phyloP scores from a whole-genome alignment of 208 protist genomes.

The Leishmania gerbilli region DNA sequence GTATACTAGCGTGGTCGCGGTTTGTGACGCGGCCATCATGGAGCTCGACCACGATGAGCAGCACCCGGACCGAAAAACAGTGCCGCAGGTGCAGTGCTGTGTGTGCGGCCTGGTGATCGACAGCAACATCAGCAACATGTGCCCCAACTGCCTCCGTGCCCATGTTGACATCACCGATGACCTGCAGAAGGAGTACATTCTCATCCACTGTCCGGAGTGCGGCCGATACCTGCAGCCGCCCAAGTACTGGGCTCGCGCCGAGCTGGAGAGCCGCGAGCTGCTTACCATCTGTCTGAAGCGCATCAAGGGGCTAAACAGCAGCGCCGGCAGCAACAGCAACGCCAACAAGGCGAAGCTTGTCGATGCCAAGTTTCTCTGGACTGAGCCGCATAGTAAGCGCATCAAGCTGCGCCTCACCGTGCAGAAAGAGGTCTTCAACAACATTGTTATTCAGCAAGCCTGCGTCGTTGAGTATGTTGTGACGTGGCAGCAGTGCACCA shows the following conservation, averaged over 20 bases:
- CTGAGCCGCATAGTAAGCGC: constrained; percentile 98
- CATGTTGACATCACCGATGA: constrained; percentile 98
- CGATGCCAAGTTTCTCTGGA: constrained; percentile 99
- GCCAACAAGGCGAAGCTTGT: constrained; percentile 96
- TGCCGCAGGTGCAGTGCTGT: constrained; percentile 95
- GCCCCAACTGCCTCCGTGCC: constrained; percentile 96
- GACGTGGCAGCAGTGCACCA: constrained; percentile 95
- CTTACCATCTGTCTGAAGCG: constrained; percentile 97
- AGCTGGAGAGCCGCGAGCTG: constrained; percentile 98
- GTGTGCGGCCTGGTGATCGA: constrained; percentile 96
- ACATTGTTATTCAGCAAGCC: constrained; percentile 97
- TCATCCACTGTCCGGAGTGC: constrained; percentile 95
- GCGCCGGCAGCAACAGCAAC: constrained; percentile 91
- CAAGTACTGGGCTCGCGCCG: constrained; percentile 95
- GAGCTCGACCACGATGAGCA: constrained; percentile 43
- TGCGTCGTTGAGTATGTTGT: constrained; percentile 98
- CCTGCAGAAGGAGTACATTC: constrained; percentile 96
- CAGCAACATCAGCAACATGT: constrained; percentile 99
- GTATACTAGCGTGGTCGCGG: background rate
- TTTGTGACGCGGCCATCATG: constrained; percentile 17
- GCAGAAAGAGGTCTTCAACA: constrained; percentile 97
- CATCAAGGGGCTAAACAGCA: constrained; percentile 93
- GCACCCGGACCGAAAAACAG: constrained; percentile 47
- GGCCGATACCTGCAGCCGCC: constrained; percentile 97
- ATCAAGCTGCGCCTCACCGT: constrained; percentile 99